Evolutionary conservation across 768 basidiomycete genomes (phyloP).

Genomic region (Melanogaster broomeanus): DNA sequence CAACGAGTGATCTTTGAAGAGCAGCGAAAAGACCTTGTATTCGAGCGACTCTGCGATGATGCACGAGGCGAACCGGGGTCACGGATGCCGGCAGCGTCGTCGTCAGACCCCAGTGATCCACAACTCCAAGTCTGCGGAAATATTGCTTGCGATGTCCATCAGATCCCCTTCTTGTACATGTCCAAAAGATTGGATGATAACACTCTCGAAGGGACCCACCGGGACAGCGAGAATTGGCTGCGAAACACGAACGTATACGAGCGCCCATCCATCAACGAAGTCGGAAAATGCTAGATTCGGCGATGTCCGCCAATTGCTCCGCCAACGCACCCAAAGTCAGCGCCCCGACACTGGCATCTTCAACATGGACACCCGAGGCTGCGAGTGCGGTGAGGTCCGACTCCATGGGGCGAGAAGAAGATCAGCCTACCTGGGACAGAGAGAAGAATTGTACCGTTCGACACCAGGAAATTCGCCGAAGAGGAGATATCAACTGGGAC

Average conservation of each 20-base stretch:
- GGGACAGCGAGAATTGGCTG: constrained; percentile 14
- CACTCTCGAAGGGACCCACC: constrained; percentile 21
- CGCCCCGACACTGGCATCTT: constrained; percentile 13
- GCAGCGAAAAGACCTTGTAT: constrained; percentile 27
- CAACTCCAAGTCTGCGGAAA: constrained; percentile 26
- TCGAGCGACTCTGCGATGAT: constrained; percentile 31
- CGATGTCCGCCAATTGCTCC: constrained; percentile 8
- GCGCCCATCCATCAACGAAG: constrained; percentile 8
- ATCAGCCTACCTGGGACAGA: constrained; percentile 19
- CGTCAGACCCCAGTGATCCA: constrained; percentile 33
- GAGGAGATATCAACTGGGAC: constrained; percentile 20
- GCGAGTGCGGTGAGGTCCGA: neutral
- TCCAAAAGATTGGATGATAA: constrained; percentile 26
- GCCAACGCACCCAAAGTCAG: constrained; percentile 13
- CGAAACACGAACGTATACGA: constrained; percentile 16
- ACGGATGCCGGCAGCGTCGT: constrained; percentile 30
- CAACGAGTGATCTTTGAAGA: constrained; percentile 31
- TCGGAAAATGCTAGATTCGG: constrained; percentile 16
- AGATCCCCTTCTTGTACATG: constrained; percentile 29
- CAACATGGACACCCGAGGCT: constrained; percentile 19
- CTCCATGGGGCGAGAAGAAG: neutral
- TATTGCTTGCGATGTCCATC: constrained; percentile 24
- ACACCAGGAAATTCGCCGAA: constrained; percentile 25
- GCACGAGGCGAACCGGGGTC: constrained; percentile 31
- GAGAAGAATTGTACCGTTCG: constrained; percentile 22